Percentiles rank a stretch among this genome's conserved stretches.
Evolutionary conservation across 2,329 filamentous ascomycete species (phyloP).

Genomic region (Blastomyces gilchristii): DNA sequence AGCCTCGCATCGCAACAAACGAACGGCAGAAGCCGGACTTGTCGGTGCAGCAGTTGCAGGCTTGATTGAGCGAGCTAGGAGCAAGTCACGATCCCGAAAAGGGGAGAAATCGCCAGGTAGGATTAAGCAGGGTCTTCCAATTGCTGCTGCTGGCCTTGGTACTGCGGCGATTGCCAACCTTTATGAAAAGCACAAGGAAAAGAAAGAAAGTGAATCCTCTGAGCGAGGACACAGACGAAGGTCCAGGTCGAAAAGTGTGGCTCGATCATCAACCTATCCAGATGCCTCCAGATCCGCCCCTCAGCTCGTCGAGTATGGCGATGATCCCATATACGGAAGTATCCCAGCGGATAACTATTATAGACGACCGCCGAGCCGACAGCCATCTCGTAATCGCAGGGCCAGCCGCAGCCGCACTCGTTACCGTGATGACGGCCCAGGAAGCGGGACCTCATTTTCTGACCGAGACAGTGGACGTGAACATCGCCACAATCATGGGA

Average conservation of each 20-base stretch:
- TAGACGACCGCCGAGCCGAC: constrained; percentile 31
- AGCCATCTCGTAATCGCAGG: constrained; percentile 32
- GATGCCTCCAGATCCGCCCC: constrained; percentile 35
- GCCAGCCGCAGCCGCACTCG: constrained; percentile 37
- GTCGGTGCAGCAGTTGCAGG: constrained; percentile 53
- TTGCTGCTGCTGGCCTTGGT: constrained; percentile 51
- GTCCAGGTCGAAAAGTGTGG: constrained; percentile 37
- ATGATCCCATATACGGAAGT: constrained; percentile 51
- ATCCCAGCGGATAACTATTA: constrained; percentile 39
- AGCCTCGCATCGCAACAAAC: constrained; percentile 44
- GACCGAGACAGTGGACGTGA: constrained; percentile 26
- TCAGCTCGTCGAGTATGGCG: constrained; percentile 54
- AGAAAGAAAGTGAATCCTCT: constrained; percentile 45
- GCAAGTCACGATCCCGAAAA: constrained; percentile 45
- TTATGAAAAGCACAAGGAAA: constrained; percentile 53
- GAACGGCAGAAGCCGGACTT: constrained; percentile 52
- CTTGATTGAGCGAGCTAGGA: constrained; percentile 48
- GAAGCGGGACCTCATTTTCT: constrained; percentile 30
- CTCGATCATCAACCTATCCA: constrained; percentile 32
- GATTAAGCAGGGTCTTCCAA: constrained; percentile 47
- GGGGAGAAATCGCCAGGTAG: constrained; percentile 46
- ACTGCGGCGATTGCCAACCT: constrained; percentile 52
- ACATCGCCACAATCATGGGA: constrained; percentile 22
- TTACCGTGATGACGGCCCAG: constrained; percentile 24
- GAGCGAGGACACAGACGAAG: constrained; percentile 36